A percentile compares a stretch with the other conserved stretches of the same genome.
Conservation (phyloP, 208 protist genomes). For the Leishmania arabica region DNA sequence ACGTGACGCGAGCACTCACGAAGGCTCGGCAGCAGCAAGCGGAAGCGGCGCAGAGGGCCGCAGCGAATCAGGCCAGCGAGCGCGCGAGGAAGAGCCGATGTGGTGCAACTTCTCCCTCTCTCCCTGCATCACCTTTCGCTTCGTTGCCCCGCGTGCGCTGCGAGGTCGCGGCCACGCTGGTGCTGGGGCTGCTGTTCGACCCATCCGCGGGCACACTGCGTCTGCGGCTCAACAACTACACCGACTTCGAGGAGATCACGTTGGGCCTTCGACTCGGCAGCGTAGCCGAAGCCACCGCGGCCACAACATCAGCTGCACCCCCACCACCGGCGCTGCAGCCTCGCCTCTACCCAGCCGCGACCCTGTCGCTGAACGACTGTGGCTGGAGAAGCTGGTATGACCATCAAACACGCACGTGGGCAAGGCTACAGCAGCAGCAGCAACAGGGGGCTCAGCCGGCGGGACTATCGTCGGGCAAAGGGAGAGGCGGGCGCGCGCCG, state of each 20-base stretch:
- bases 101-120: not conserved
- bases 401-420: constrained; percentile 25
- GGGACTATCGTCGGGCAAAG: not conserved
- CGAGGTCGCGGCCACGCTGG: constrained; percentile 10
- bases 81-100: not conserved
- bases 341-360: constrained; percentile 28
- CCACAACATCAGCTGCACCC: not conserved
- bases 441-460: not conserved
- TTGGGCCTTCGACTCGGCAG: not conserved
- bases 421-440: constrained; percentile 1
- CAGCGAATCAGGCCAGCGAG: too few relatives aligned
- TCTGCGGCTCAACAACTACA: constrained; percentile 31
- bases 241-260: constrained; percentile 17
- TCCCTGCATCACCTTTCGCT: not conserved
- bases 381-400: constrained; percentile 31
- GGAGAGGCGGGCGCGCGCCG: not conserved
- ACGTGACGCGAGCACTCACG: constrained; percentile 5
- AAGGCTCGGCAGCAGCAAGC: constrained; percentile 1
- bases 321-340: not conserved
- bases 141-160: not conserved
- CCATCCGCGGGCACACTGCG: constrained; percentile 12
- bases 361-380: constrained; percentile 28
- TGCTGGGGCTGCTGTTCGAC: constrained; percentile 22
- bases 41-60: not conserved
- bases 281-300: not conserved